phyloP scores from a whole-genome alignment of 2,329 filamentous ascomycete genomes.

The Fusarium sp. region DNA sequence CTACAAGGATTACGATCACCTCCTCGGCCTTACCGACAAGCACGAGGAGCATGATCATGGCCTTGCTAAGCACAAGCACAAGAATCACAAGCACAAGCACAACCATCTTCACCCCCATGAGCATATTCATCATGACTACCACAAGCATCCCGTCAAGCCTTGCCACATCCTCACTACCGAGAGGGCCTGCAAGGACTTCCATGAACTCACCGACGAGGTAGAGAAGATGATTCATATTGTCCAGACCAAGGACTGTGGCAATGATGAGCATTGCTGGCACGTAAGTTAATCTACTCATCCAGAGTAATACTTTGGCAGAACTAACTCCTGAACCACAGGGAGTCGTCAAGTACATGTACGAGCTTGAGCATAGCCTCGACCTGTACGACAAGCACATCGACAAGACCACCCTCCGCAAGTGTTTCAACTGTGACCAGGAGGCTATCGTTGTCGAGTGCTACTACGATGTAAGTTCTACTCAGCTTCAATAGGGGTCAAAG shows the following conservation, averaged over 20 bases:
- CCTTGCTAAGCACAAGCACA: constrained; percentile 19
- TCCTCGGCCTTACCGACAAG: neutral
- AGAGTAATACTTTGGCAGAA: neutral
- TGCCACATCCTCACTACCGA: constrained; percentile 40
- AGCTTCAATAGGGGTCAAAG: neutral
- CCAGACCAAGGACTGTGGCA: constrained; percentile 31
- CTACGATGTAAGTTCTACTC: constrained; percentile 29
- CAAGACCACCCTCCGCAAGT: constrained; percentile 44
- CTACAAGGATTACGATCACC: neutral
- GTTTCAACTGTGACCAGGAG: constrained; percentile 44
- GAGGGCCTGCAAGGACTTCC: constrained; percentile 43
- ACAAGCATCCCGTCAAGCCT: constrained; percentile 35
- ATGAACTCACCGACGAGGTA: constrained; percentile 41
- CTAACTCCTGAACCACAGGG: constrained; percentile 35
- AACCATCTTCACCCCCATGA: constrained; percentile 32
- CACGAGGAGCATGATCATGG: constrained; percentile 22
- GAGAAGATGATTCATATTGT: constrained; percentile 42
- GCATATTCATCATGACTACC: constrained; percentile 28
- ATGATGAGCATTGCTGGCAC: constrained; percentile 45
- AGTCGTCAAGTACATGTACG: constrained; percentile 42
- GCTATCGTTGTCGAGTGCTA: constrained; percentile 47
- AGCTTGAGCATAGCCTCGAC: constrained; percentile 48
- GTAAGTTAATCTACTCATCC: constrained; percentile 13
- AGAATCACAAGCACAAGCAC: constrained; percentile 29
- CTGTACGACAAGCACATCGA: constrained; percentile 47